Base-by-base conservation (phyloP, 2,329 filamentous ascomycete species). In the Ampelomyces quisqualis region DNA sequence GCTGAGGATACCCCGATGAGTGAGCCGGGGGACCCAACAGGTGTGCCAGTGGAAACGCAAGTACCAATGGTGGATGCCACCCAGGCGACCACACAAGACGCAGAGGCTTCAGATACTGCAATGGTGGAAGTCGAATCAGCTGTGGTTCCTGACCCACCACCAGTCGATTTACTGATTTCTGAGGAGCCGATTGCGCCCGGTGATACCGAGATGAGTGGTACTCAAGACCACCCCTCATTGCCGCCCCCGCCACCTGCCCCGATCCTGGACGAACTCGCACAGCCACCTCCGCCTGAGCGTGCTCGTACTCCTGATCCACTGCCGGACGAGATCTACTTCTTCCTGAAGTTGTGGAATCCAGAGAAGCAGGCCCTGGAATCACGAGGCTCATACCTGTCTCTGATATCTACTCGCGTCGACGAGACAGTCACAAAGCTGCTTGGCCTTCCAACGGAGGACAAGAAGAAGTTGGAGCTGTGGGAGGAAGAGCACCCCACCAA, bases 391-490 rank as follows among this genome's bases (percentile, higher is more conserved):
- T 58, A 65, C 34, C 47, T 68, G 10, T 59, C 51, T 9, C 52
- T 53, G 6, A 63, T 58, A 33, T 57, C 56, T 13, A 62, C 59
- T 10, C 59, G 62, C 30, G 55, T 71, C 6, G 67, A 70, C 24
- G 54, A 55, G 21, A 66, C 60, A 2, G 45, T 70, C 5, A 45
- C 57, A 5, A 53, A 56, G 13, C 38, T 64, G 7, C 55, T 70
- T 4, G 52, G 53, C 2, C 37, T 66, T 6, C 53, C 60, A 8
- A 34, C 51, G 10, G 62, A 69, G 34, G 54, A 62, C 24, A 63
- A 66, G 51, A 58, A 61, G 34, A 64, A 62, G 47, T 60, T 80
- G 30, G 76, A 80, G 43, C 51, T 75, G 5, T 79, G 76, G 49
- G 75, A 80, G 42, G 68, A 73, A 10, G 73, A 77, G 18, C 58